Percentiles rank a stretch among this genome's conserved stretches.
Conservation (phyloP, 768 basidiomycete genomes). For the Glaciozyma martinii region DNA sequence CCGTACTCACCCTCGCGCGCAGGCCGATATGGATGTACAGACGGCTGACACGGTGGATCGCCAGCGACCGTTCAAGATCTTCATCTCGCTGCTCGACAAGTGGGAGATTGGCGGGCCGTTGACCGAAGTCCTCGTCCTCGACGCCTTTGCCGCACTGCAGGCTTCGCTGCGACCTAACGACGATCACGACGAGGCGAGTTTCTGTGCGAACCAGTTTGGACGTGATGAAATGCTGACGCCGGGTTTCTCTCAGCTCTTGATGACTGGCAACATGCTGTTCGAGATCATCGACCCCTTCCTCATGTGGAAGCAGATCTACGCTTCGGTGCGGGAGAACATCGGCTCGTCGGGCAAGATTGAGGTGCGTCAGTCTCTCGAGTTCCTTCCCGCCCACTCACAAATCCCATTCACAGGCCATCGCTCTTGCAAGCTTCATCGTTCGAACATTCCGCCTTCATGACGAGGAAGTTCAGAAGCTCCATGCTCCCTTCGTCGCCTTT, state of each 20-base stretch:
- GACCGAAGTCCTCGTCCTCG: constrained; percentile 67
- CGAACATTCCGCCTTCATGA: constrained; percentile 67
- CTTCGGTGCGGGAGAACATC: constrained; percentile 32
- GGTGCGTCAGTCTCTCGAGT: constrained; percentile 2
- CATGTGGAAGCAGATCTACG: constrained; percentile 70
- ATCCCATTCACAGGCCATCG: constrained; percentile 48
- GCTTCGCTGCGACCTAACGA: constrained; percentile 43
- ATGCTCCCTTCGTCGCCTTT: constrained; percentile 60
- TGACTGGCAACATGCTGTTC: constrained; percentile 79
- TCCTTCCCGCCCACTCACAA: not conserved
- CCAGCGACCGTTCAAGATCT: constrained; percentile 79
- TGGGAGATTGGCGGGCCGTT: constrained; percentile 86
- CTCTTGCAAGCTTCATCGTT: constrained; percentile 63
- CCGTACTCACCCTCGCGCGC: constrained; percentile 4
- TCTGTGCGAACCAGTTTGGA: constrained; percentile 41
- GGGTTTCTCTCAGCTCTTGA: constrained; percentile 48
- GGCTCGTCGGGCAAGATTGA: not conserved
- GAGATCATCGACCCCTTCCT: constrained; percentile 86
- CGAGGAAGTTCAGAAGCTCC: constrained; percentile 53
- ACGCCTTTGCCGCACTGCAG: constrained; percentile 66
- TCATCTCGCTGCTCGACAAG: constrained; percentile 88
- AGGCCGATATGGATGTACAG: constrained; percentile 71
- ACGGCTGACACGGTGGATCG: constrained; percentile 61
- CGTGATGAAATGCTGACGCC: not conserved
- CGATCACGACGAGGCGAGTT: constrained; percentile 42